Evolutionary conservation across 768 basidiomycete species (phyloP).

Genomic region (Suillus paluster): DNA sequence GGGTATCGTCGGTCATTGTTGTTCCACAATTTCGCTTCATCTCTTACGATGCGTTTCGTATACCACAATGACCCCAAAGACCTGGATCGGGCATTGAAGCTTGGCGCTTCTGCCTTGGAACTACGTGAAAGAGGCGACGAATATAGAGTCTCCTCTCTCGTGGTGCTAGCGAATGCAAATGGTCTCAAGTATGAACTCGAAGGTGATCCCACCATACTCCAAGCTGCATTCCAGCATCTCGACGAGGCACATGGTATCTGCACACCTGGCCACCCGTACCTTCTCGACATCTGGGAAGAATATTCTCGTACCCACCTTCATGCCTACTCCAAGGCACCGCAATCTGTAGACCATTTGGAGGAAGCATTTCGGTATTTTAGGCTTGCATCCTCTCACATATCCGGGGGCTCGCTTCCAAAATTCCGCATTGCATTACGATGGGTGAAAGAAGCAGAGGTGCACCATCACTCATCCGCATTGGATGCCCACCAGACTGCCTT

Average conservation of each 20-base stretch:
- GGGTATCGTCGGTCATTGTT: not conserved
- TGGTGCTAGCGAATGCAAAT: not conserved
- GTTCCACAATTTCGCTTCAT: conserved; percentile 20
- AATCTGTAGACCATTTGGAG: conserved; percentile 19
- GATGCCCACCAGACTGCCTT: conserved; percentile 34
- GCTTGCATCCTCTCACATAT: conserved; percentile 20
- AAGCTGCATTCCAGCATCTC: conserved; percentile 31
- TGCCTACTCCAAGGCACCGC: conserved; percentile 26
- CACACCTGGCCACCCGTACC: conserved; percentile 22
- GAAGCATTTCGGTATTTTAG: conserved; percentile 30
- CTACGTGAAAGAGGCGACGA: conserved; percentile 29
- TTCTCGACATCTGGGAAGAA: conserved; percentile 28
- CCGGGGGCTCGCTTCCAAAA: conserved; percentile 20
- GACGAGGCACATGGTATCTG: conserved; percentile 27
- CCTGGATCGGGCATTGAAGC: conserved; percentile 30
- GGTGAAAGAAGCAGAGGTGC: conserved; percentile 23
- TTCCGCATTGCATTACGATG: conserved; percentile 27
- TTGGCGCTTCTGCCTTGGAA: conserved; percentile 20
- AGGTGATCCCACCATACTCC: conserved; percentile 25
- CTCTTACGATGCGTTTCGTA: conserved; percentile 20
- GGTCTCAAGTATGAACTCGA: not conserved
- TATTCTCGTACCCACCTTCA: conserved; percentile 25
- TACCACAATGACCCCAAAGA: conserved; percentile 22
- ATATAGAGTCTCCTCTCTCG: not conserved
- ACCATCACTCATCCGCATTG: conserved; percentile 30